Evolutionary conservation across 2,329 filamentous ascomycete species (phyloP).

Genomic region (Penicillium sp.): DNA sequence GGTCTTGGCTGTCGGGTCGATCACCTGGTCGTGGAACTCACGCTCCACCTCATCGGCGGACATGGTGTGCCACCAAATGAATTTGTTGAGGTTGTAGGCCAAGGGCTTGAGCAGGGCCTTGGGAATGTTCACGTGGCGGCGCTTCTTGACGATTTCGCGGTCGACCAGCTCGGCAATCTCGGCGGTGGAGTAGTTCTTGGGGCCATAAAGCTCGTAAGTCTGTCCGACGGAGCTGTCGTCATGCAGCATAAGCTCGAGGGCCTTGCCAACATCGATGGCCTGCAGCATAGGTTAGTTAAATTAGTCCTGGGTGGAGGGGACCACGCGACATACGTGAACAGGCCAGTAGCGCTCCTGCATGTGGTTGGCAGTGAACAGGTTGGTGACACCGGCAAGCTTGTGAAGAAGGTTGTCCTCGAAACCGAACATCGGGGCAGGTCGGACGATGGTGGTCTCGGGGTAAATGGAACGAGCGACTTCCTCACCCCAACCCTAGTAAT

Average conservation of each 20-base stretch:
- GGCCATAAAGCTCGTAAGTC: slow-evolving; percentile 92
- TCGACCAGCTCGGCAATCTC: slow-evolving; percentile 88
- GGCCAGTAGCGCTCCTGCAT: slow-evolving; percentile 90
- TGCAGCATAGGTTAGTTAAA: slow-evolving; percentile 36
- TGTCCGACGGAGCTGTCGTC: slow-evolving; percentile 87
- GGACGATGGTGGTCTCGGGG: slow-evolving; percentile 94
- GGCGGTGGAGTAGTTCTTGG: slow-evolving; percentile 84
- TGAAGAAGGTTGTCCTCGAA: slow-evolving; percentile 92
- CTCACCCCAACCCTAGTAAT: slow-evolving; percentile 69
- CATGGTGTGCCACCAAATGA: slow-evolving; percentile 83
- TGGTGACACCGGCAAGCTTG: slow-evolving; percentile 75
- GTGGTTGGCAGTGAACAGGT: slow-evolving; percentile 86
- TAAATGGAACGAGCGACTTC: slow-evolving; percentile 82
- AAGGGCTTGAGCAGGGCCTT: slow-evolving; percentile 75
- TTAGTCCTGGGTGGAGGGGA: too few species aligned
- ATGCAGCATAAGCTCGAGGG: slow-evolving; percentile 84
- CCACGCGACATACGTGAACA: slow-evolving; percentile 67
- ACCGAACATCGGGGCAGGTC: slow-evolving; percentile 89
- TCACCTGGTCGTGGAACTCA: slow-evolving; percentile 89
- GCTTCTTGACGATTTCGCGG: slow-evolving; percentile 85
- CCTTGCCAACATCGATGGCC: slow-evolving; percentile 86
- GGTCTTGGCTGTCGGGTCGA: slow-evolving; percentile 89
- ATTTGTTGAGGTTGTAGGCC: slow-evolving; percentile 72
- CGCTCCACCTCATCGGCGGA: slow-evolving; percentile 84
- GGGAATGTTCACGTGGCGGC: slow-evolving; percentile 87